phyloP scores from a whole-genome alignment of 108 stramenopile species.

The Skeletonema costatum region DNA sequence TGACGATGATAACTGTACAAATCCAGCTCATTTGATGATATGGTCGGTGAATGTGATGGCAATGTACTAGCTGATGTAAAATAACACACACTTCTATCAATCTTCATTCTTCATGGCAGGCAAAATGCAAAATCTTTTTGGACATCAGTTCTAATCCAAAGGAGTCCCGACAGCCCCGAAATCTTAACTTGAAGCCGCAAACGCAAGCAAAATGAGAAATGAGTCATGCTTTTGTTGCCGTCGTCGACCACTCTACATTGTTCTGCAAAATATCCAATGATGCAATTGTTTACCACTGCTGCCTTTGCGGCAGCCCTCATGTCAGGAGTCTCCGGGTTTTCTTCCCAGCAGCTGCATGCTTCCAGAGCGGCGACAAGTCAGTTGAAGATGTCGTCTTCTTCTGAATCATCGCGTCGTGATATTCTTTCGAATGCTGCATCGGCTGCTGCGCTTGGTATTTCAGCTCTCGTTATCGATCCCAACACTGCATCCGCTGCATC shows the following conservation, averaged over 20 bases:
- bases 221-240: too few relatives aligned
- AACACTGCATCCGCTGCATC: constrained; percentile 9
- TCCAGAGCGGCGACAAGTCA: constrained; percentile 14
- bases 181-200: too few relatives aligned
- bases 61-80: too few relatives aligned
- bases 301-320: constrained; percentile 2
- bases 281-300: not conserved
- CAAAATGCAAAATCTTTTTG: too few relatives aligned
- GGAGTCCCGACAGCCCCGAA: too few relatives aligned
- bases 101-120: too few relatives aligned
- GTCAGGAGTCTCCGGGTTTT: not conserved
- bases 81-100: too few relatives aligned
- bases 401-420: constrained; percentile 17
- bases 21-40: too few relatives aligned
- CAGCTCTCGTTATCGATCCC: constrained; percentile 9
- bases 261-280: not conserved
- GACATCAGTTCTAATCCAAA: too few relatives aligned
- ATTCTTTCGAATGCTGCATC: constrained; percentile 24
- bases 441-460: constrained; percentile 14
- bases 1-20: too few relatives aligned
- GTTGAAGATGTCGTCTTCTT: constrained; percentile 15
- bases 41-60: too few relatives aligned
- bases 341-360: not conserved
- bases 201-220: too few relatives aligned
- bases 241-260: not conserved